Evolutionary conservation across 108 stramenopile genomes (phyloP), one percentile per base, ranked within the genome.

Genomic region (Skeletonema grethae): DNA sequence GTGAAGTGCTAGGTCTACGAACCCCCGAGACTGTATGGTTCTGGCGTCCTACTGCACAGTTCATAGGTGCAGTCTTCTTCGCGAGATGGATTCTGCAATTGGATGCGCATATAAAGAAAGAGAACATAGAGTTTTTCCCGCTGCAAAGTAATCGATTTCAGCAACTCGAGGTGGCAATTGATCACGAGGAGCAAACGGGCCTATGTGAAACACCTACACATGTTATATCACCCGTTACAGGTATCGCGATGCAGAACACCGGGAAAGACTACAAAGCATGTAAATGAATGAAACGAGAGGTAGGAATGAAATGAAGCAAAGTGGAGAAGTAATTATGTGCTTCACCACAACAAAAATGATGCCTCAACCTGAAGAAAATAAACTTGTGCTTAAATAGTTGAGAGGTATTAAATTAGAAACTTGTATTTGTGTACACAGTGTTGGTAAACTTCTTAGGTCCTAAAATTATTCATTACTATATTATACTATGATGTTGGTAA

Each of bases 1-100:
- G 75, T 39, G 87, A 88, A 57, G 85, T 67, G 7, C 6, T 77
- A 10, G 88, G 88, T 2, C 57, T 88, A 8, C 84, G 88, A 2
- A 72, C 60, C 4, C 24, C 68, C 2, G 53, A 63, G 10, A 85
- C 77, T 15, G 39, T 70, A 16, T 80, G 76, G 69, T 85, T 88
- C 65, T 88, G 85, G 85, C 67, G 88, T 63, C 82, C 82, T 0
- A 65, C 55, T 22, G 84, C 88, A 10, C 38, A 77, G 7, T 39
- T 45, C 12, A 45, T 83, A 2, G 85, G 84, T 11, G 53, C 46
- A 7, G 20, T 86, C 13, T 88, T 88, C 67, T 66, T 74, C 10
- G 43, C 73, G 6, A 60, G 88, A n/a, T 88, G 82, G 82, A 7
- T 46, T 4, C 0, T 63, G 3, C n/a, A 65, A 10, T 22, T 53